Conservation (phyloP, 306 rosid genomes). For the Glycine tomentella region DNA sequence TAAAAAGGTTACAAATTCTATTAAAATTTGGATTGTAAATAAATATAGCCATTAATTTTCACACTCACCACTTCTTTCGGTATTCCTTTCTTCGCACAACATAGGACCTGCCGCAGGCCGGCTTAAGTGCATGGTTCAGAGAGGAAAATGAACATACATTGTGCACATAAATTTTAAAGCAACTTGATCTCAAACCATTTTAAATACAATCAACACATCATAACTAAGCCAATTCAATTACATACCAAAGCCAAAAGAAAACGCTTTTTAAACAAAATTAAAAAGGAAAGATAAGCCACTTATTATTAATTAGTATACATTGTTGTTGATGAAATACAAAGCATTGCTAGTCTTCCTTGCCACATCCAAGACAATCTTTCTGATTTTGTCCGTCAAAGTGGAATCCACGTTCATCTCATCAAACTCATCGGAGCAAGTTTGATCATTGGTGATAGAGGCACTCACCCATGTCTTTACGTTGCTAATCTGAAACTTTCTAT, state of each 20-base stretch:
- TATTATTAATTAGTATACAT: slow-evolving; percentile 26
- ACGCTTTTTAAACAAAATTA: not conserved
- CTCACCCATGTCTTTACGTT: slow-evolving; percentile 58
- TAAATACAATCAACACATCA: slow-evolving; percentile 7
- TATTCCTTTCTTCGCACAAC: not conserved
- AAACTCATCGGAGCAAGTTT: slow-evolving; percentile 60
- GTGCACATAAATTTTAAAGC: not conserved
- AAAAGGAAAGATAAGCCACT: not conserved
- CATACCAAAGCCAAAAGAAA: not conserved
- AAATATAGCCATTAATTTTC: not conserved
- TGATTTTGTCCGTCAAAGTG: slow-evolving; percentile 33
- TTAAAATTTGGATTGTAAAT: not conserved
- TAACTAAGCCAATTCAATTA: not conserved
- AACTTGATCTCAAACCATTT: not conserved
- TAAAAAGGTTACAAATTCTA: not conserved
- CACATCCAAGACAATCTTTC: slow-evolving; percentile 35
- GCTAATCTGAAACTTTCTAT: slow-evolving; percentile 45
- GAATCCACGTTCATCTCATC: slow-evolving; percentile 47
- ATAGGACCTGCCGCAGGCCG: not conserved
- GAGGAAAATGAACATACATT: slow-evolving; percentile 10
- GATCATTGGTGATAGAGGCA: slow-evolving; percentile 54
- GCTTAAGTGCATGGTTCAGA: not conserved
- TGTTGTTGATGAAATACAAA: slow-evolving; percentile 57
- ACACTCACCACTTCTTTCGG: not conserved
- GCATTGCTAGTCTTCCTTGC: slow-evolving; percentile 60